These are phyloP conservation scores for Carpinus fangiana DNA, from an alignment of 306 rosid genomes.

Conservation along the genomic window DNA sequence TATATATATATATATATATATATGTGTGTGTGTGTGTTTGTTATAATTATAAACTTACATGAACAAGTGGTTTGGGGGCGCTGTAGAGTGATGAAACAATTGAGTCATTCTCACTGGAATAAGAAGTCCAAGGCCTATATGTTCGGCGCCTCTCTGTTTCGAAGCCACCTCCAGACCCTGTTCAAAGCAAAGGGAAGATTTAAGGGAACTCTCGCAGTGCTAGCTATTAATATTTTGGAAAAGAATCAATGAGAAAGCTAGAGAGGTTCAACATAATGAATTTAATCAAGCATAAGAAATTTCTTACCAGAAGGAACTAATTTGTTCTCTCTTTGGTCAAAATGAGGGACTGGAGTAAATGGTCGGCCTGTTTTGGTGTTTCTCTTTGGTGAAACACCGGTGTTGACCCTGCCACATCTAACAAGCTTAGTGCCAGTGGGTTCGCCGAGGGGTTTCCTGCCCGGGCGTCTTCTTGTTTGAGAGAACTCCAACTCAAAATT, in stretches of 20 bases:
- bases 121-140: constrained; percentile 11
- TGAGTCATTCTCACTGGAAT: constrained; percentile 18
- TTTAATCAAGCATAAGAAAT: not conserved
- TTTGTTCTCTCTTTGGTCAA: not conserved
- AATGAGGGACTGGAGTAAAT: not conserved
- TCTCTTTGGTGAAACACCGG: constrained; percentile 2
- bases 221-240: too few relatives aligned
- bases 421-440: not conserved
- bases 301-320: not conserved
- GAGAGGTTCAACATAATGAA: too few relatives aligned
- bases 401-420: not conserved
- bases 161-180: constrained; percentile 25
- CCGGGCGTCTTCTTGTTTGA: constrained; percentile 9
- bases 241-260: too few relatives aligned
- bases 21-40: not conserved
- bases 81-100: constrained; percentile 5
- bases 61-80: constrained; percentile 3
- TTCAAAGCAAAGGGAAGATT: constrained; percentile 4
- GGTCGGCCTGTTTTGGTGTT: not conserved
- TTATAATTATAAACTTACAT: constrained; percentile 21
- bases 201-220: too few relatives aligned
- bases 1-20: too few relatives aligned
- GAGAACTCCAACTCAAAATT: constrained; percentile 16
- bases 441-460: constrained; percentile 10
- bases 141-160: constrained; percentile 12